A percentile compares a stretch with the other conserved stretches of the same genome.
Evolutionary conservation across 2,329 filamentous ascomycete species (phyloP).

Genomic region (Stemphylium lycopersici): DNA sequence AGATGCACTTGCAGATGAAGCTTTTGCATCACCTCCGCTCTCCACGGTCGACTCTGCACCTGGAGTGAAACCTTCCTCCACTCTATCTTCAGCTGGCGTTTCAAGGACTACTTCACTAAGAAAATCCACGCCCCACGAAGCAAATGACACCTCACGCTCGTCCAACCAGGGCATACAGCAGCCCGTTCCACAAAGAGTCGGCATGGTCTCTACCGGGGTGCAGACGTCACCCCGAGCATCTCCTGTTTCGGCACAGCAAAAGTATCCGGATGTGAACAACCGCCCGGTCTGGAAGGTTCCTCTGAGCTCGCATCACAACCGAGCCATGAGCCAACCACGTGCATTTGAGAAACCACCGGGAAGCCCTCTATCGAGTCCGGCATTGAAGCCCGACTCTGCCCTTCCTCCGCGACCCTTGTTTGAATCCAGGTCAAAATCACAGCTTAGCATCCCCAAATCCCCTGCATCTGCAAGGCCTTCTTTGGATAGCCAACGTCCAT

Average conservation of each 20-base stretch:
- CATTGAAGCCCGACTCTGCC: slow-evolving; percentile 47
- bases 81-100: slow-evolving; percentile 38
- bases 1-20: slow-evolving; percentile 82
- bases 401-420: slow-evolving; percentile 50
- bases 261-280: slow-evolving; percentile 49
- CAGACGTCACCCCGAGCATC: slow-evolving; percentile 71
- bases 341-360: slow-evolving; percentile 46
- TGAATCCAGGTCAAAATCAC: slow-evolving; percentile 59
- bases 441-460: slow-evolving; percentile 60
- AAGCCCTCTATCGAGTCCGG: slow-evolving; percentile 34
- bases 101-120: slow-evolving; percentile 43
- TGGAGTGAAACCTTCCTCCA: slow-evolving; percentile 34
- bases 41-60: slow-evolving; percentile 38
- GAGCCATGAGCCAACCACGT: slow-evolving; percentile 59
- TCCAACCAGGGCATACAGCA: slow-evolving; percentile 47
- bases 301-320: slow-evolving; percentile 46
- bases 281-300: slow-evolving; percentile 63
- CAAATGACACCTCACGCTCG: slow-evolving; percentile 32
- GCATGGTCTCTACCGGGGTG: slow-evolving; percentile 74
- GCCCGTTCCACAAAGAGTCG: slow-evolving; percentile 56
- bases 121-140: slow-evolving; percentile 31
- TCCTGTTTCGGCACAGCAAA: slow-evolving; percentile 34
- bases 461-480: slow-evolving; percentile 69
- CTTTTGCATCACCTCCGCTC: slow-evolving; percentile 65
- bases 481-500: slow-evolving; percentile 72